These are phyloP conservation scores for Alternaria gansuensis DNA, from an alignment of 2,329 filamentous ascomycete species.

Conservation along the genomic window DNA sequence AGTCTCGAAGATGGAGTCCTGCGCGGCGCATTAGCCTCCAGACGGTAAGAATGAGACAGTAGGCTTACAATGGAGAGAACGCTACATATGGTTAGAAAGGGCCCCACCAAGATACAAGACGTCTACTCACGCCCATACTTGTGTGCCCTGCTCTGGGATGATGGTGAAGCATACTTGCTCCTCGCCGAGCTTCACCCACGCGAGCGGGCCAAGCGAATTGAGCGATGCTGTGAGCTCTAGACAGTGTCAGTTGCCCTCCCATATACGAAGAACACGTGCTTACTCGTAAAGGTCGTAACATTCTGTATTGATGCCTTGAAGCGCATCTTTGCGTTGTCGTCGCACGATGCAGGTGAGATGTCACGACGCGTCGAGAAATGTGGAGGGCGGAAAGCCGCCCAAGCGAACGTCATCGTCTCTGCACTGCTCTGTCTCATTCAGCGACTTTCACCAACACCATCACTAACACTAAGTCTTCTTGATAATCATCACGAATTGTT, in stretches of 20 bases:
- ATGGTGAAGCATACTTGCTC: constrained; percentile 92
- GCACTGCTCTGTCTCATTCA: not conserved
- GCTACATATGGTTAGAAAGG: constrained; percentile 43
- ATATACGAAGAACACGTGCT: constrained; percentile 22
- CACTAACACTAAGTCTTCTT: not conserved
- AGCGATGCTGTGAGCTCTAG: constrained; percentile 70
- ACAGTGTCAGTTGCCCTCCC: constrained; percentile 9
- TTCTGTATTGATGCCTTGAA: constrained; percentile 64
- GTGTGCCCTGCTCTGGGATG: constrained; percentile 90
- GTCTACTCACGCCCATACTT: constrained; percentile 86
- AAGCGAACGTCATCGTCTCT: constrained; percentile 16
- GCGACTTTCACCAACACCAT: not conserved
- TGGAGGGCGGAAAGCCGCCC: constrained; percentile 18
- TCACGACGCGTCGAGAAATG: constrained; percentile 31
- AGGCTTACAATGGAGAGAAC: constrained; percentile 55
- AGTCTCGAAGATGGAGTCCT: constrained; percentile 88
- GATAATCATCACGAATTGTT: not conserved
- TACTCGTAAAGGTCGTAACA: constrained; percentile 63
- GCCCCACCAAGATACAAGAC: constrained; percentile 22
- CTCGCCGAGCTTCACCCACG: constrained; percentile 89
- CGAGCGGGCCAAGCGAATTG: constrained; percentile 77
- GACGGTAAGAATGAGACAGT: constrained; percentile 30
- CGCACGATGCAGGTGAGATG: constrained; percentile 26
- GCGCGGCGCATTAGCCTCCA: constrained; percentile 40
- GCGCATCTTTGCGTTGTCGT: constrained; percentile 54